phyloP scores from a whole-genome alignment of 495 filamentous ascomycete species.

The Penicillium canescens region DNA sequence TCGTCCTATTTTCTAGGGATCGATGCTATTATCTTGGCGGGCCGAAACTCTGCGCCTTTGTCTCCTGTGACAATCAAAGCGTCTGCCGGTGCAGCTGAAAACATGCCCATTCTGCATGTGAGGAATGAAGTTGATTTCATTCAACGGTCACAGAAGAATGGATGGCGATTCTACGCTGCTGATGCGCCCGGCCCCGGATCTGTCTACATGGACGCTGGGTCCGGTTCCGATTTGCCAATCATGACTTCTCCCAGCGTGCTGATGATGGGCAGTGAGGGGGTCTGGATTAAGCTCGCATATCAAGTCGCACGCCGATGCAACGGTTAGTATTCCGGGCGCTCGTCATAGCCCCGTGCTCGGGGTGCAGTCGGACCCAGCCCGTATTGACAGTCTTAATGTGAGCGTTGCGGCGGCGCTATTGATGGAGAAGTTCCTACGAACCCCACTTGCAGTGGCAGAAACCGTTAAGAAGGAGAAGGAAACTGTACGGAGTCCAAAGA shows the following conservation, averaged over 20 bases:
- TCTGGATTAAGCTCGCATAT: slow-evolving; percentile 66
- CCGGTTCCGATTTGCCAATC: slow-evolving; percentile 41
- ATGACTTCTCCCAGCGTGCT: slow-evolving; percentile 66
- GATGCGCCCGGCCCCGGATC: slow-evolving; percentile 52
- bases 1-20: slow-evolving; percentile 84
- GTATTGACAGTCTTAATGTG: slow-evolving; percentile 81
- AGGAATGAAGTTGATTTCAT: slow-evolving; percentile 68
- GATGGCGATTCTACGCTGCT: slow-evolving; percentile 85
- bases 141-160: slow-evolving; percentile 59
- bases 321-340: slow-evolving; percentile 54
- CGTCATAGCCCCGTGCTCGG: slow-evolving; percentile 33
- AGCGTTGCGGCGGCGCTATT: slow-evolving; percentile 80
- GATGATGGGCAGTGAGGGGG: slow-evolving; percentile 82
- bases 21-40: slow-evolving; percentile 69
- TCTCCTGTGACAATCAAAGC: slow-evolving; percentile 80
- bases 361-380: slow-evolving; percentile 39
- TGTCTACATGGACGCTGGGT: slow-evolving; percentile 19
- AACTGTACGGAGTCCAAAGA: slow-evolving; percentile 6
- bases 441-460: slow-evolving; percentile 36
- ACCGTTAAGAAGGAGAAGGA: slow-evolving; percentile 16
- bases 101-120: slow-evolving; percentile 68
- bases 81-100: slow-evolving; percentile 82
- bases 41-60: slow-evolving; percentile 66
- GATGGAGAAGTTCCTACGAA: slow-evolving; percentile 61
- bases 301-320: slow-evolving; percentile 60